Percentiles rank a stretch among this genome's conserved stretches.
Evolutionary conservation across 2,329 filamentous ascomycete species (phyloP).

Genomic region (Aspergillus uvarum): DNA sequence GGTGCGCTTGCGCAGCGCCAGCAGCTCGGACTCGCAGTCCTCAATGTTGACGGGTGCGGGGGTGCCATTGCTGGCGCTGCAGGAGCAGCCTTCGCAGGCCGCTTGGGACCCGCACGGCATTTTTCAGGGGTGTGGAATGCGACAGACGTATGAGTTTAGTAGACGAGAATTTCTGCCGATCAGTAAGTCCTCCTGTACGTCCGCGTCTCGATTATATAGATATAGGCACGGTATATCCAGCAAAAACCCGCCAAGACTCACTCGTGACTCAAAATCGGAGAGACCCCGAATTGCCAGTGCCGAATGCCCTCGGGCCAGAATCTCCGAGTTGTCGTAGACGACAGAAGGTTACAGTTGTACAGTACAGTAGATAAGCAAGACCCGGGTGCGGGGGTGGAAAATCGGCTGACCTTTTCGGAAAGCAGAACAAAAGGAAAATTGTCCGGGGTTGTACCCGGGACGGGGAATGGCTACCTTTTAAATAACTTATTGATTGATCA

Average conservation of each 20-base stretch:
- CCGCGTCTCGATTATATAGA: too few species aligned
- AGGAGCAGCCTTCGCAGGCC: conserved; percentile 39
- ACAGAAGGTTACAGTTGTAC: too few species aligned
- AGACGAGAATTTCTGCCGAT: background rate
- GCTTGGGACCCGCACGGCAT: conserved; percentile 24
- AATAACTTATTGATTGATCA: background rate
- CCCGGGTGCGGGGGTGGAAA: background rate
- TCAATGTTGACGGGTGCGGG: conserved; percentile 36
- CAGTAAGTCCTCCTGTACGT: background rate
- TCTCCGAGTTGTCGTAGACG: background rate
- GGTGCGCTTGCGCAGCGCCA: conserved; percentile 39
- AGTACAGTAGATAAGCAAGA: background rate
- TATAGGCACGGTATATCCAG: background rate
- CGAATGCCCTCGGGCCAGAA: background rate
- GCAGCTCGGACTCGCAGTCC: conserved; percentile 43
- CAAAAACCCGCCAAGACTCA: background rate
- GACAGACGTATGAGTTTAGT: background rate
- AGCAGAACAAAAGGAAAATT: background rate
- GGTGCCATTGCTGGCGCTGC: conserved; percentile 20
- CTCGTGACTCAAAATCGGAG: background rate
- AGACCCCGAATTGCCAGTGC: background rate
- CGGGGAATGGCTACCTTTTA: background rate
- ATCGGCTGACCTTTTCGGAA: background rate
- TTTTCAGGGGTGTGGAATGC: background rate
- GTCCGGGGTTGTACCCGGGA: too few species aligned